Evolutionary conservation across 169 alveolate genomes (phyloP), one percentile per base, ranked within the genome.

Genomic region (Plasmodium yoelii): DNA sequence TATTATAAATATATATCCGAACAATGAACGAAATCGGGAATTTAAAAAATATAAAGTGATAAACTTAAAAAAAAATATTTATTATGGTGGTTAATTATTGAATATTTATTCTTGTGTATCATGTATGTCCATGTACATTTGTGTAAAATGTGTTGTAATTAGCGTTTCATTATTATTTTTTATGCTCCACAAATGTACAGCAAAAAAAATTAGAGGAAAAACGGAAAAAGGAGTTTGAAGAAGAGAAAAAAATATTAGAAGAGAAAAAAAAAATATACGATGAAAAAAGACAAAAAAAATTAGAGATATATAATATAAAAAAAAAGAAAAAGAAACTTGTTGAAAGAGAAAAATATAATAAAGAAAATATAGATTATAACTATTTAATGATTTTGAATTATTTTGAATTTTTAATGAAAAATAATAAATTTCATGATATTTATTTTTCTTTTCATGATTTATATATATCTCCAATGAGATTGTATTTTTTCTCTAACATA

Each of bases 1-100:
- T 71, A 84, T 84, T 15, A 59, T 84, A 84, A 84, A 84, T 59
- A 51, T 84, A 42, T 84, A 84, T 22, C 91, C 91, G 6, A 84
- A 84, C 87, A 84, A 84, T 84, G 91, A 84, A 61, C 68, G 86
- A 72, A 84, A 84, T 55, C 44, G 91, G 26, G 91, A 84, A 26
- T 84, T 84, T 19, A 84, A 84, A 51, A 84, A 84, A 61, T 84
- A 67, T 53, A 84, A 84, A 65, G 91, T 84, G n/a, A n/a, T 57
- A 18, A 9, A 18, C 22, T 61, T 34, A 39, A 28, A 26, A 56
- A 55, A 71, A 71, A 10, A 8, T 18, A 24, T 46, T 59, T 28
- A 12, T 55, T 34, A 34, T 34, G 42, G 42, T 34, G 42, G 42
- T 71, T 69, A 51, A 22, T 46, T 13, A 13, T 53, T 12, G n/a